phyloP scores from a whole-genome alignment of 306 rosid species.

The Myrica gale region DNA sequence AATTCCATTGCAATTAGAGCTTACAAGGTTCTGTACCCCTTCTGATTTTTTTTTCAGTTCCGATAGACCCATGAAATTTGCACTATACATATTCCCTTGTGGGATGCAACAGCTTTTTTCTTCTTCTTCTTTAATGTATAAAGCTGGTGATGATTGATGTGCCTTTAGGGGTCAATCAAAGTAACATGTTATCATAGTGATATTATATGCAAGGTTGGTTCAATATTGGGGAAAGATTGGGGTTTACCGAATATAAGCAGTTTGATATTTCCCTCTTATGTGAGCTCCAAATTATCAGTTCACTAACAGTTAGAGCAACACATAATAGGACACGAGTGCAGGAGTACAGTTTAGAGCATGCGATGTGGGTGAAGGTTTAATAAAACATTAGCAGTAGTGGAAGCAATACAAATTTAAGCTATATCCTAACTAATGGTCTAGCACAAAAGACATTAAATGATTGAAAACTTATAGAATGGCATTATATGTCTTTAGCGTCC shows the following conservation, averaged over 20 bases:
- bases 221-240: neutral
- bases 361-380: neutral
- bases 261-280: neutral
- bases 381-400: neutral
- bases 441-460: neutral
- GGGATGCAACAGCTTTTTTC: neutral
- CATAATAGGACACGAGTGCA: neutral
- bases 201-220: neutral
- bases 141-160: neutral
- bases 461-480: conserved; percentile 1
- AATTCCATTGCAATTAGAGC: conserved; percentile 56
- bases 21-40: conserved; percentile 53
- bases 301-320: neutral
- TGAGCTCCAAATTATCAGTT: neutral
- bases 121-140: neutral
- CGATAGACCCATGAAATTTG: neutral
- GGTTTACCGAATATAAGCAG: neutral
- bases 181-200: neutral
- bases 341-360: neutral
- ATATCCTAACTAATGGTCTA: neutral
- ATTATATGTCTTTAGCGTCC: neutral
- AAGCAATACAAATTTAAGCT: neutral
- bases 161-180: neutral
- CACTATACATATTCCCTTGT: neutral
- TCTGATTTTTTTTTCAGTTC: conserved; percentile 12